Conservation (phyloP, 2,329 filamentous ascomycete genomes). For the Phaeophleospora eucalypticola region DNA sequence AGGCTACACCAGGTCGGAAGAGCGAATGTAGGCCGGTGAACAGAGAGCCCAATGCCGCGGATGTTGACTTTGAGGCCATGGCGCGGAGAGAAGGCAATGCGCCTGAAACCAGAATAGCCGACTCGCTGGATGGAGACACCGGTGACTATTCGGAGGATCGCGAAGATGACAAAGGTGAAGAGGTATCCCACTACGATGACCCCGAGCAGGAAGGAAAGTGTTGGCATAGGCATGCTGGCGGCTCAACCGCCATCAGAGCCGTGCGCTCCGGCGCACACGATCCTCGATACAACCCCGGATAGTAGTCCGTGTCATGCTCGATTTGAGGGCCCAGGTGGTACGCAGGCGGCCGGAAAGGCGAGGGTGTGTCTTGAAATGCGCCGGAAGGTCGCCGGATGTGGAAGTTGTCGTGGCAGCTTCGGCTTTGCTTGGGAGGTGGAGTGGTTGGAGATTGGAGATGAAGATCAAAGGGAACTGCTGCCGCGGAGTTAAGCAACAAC, state of each 20-base stretch:
- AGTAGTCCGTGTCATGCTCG: slow-evolving; percentile 4
- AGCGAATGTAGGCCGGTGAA: slow-evolving; percentile 93
- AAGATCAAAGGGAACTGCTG: too few relatives aligned
- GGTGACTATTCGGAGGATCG: slow-evolving; percentile 84
- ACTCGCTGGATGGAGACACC: slow-evolving; percentile 94
- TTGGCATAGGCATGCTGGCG: slow-evolving; percentile 45
- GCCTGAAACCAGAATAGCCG: slow-evolving; percentile 85
- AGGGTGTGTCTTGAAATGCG: background rate
- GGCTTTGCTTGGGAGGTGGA: background rate
- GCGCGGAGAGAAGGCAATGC: slow-evolving; percentile 81
- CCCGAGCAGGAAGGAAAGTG: slow-evolving; percentile 72
- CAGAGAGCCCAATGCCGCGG: slow-evolving; percentile 76
- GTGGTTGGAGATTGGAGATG: background rate
- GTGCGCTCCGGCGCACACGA: slow-evolving; percentile 6
- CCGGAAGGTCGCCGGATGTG: background rate
- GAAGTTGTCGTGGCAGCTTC: background rate
- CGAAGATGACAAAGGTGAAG: slow-evolving; percentile 87
- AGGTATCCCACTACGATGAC: slow-evolving; percentile 82
- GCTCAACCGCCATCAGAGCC: slow-evolving; percentile 24
- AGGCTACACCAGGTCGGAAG: slow-evolving; percentile 96
- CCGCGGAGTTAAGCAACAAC: too few relatives aligned
- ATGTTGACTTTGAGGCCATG: slow-evolving; percentile 89
- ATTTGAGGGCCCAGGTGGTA: background rate
- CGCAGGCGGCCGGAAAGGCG: background rate
- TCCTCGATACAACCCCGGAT: background rate